Base-by-base conservation (phyloP, 202 grass and related monocot species). In the Zizania palustris region DNA sequence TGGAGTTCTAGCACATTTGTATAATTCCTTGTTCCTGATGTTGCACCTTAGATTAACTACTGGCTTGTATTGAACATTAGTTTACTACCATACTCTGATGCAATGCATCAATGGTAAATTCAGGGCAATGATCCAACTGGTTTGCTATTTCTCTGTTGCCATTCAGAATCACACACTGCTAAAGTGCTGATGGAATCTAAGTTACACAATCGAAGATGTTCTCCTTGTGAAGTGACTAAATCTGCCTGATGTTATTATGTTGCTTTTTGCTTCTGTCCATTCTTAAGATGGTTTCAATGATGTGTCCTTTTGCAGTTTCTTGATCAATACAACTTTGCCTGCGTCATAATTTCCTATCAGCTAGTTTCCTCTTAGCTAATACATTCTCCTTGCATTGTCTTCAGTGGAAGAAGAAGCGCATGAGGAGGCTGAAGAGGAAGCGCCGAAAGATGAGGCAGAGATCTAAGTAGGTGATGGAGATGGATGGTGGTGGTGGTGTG, bases 331-430 rank as follows among this genome's bases (percentile, higher is more conserved):
- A 3, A 3, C 51, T 4, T 28, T 74, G 40, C 18, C 37, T 10
- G 13, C 42, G 28, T 0, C 1, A 11, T 19, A 54, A 42, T 34
- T 50, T 20, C 4, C 9, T 55, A 12, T 9, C 13, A 9, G 3
- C 11, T 9, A n/a, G 15, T 36, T 6, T n/a, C 13, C 0, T 11
- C 4, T 5, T 42, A 1, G 5, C 70, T 72, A 8, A 71, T 41
- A 3, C 5, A 18, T 71, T 57, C 50, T 57, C 4, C 9, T 73
- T 15, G 13, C 5, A 16, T 33, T 43, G 10, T 35, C 12, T 73
- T 46, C 82, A 93, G 91, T 93, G 91, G 91, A 93, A 93, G 91
- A 93, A 93, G 91, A 93, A 93, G 91, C 88, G 91, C 6, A 93
- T 93, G 91, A 93, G 91, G 88, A 93, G 91, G 72, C 70, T 93